Evolutionary conservation across 2,329 filamentous ascomycete genomes (phyloP), one percentile per base, ranked within the genome.

Genomic region (Chrysoporthe cubensis): DNA sequence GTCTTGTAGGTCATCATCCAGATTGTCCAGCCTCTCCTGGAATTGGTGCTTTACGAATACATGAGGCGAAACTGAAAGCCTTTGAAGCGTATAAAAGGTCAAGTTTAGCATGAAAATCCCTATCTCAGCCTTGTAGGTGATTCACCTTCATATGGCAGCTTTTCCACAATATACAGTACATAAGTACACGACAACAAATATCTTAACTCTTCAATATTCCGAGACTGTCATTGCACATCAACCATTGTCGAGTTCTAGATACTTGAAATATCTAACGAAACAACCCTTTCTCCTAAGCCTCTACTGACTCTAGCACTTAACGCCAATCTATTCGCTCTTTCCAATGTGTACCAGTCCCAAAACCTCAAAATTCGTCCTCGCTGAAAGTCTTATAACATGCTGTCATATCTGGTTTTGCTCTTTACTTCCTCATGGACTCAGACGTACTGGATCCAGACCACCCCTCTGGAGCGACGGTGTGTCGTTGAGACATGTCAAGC

Each of bases 381-480:
- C 21, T 52, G 21, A 52, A 3, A 3, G 48, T 52, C 48, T 32
- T 46, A 18, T 46, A 46, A 18, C 1, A 18, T 18, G 14, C 7
- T 4, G 52, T 44, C n/a, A 4, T 59, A 37, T 34, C 37, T 13
- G 13, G 26, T 62, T 13, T 14, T 21, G 32, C 21, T n/a, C 14
- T 8, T 40, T 26, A 64, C n/a, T 54, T 64, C 42, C 42, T 56
- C 37, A 37, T 5, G 4, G 46, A 54, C 34, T 26, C 52, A 43
- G 62, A 64, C 44, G 26, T 54, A 56, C 21, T 21, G 21, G 50
- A 26, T 40, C 16, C 32, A 21, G 54, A 58, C 54, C 37, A 58
- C 34, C 3, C 34, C 8, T 13, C 34, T 11, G 37, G 32, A 16
- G 32, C 54, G 32, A 37, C 32, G 4, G 32, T 14, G 54, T n/a